Base-by-base conservation (phyloP, 371 early-diverging fungal genomes). In the Rozella allomycis region DNA sequence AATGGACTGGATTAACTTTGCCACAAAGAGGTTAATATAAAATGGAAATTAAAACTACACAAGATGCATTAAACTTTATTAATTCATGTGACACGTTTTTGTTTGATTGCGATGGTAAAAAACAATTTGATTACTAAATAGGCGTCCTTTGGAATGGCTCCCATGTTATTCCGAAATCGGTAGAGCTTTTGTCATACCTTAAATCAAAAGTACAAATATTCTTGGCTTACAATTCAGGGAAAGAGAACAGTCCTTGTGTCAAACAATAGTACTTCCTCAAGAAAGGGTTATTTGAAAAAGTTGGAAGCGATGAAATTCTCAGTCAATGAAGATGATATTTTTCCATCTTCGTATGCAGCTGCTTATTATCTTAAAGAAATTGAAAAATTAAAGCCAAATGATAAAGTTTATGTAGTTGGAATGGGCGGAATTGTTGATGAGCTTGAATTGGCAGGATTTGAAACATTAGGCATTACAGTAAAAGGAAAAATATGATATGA, bases 181-280 rank as follows among this genome's bases (percentile, higher is more conserved):
- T 17, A 5, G 10, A 19, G 16, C 12, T 25, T 25, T 4, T 11
- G 7, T 10, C 20, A 23, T 30, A 26, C 13, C 11, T 16, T 19
- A 8, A 17, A 31, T 40, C 27, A 14, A 34, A 7, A 40, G 11
- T 8, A 7, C 20, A 23, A 30, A 20, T 11, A 2, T 13, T 12
- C 16, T 13, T 11, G 17, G 9, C n/a, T 17, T 32, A 29, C 17
- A 30, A 26, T 13, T 30, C 26, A 4, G 62, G 83, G 79, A 26
- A 90, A 93, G 53, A 64, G 66, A 17, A 40, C 87, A 11, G 57
- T 83, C 26, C 91, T 87, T 53, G 87, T 94, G 6, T 80, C 96
- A 23, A 94, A 94, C 69, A 94, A 94, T 60, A 78, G 79, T 52
- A 72, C 84, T 8, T 78, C 78, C 38, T 83, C 87, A 14, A 72